Evolutionary conservation across 2,329 filamentous ascomycete genomes (phyloP).

Genomic region (Trichoderma sp.): DNA sequence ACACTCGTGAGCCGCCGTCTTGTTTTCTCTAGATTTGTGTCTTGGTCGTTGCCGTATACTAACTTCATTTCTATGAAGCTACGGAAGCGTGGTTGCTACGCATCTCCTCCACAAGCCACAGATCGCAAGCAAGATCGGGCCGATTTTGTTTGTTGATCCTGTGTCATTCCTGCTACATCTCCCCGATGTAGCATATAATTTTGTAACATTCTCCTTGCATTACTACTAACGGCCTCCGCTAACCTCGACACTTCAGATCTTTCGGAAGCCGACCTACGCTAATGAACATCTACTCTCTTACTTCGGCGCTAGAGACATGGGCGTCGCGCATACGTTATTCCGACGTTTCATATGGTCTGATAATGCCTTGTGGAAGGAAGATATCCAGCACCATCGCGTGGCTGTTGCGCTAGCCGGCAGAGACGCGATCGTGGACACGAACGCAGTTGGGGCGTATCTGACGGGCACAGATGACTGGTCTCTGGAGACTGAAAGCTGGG

Average conservation of each 20-base stretch:
- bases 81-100: constrained; percentile 54
- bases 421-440: constrained; percentile 55
- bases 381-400: constrained; percentile 41
- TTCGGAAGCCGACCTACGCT: constrained; percentile 41
- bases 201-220: constrained; percentile 32
- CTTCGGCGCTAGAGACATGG: constrained; percentile 57
- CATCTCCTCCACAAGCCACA: constrained; percentile 49
- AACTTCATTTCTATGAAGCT: constrained; percentile 30
- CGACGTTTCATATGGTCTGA: constrained; percentile 61
- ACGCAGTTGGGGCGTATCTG: constrained; percentile 51
- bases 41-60: background rate
- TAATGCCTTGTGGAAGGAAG: constrained; percentile 59
- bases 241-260: constrained; percentile 31
- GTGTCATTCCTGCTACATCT: constrained; percentile 59
- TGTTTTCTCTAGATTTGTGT: background rate
- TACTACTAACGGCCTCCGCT: background rate
- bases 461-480: constrained; percentile 32
- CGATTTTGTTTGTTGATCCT: constrained; percentile 56
- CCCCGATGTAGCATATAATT: constrained; percentile 62
- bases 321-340: constrained; percentile 54
- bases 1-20: constrained; percentile 38
- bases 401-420: constrained; percentile 49
- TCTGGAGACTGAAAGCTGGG: constrained; percentile 19
- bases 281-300: constrained; percentile 60
- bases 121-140: constrained; percentile 38